A percentile compares a stretch with the other conserved stretches of the same genome.
These are phyloP conservation scores for Penicillium oxalicum DNA, from an alignment of 2,329 filamentous ascomycete species.

Conservation along the genomic window DNA sequence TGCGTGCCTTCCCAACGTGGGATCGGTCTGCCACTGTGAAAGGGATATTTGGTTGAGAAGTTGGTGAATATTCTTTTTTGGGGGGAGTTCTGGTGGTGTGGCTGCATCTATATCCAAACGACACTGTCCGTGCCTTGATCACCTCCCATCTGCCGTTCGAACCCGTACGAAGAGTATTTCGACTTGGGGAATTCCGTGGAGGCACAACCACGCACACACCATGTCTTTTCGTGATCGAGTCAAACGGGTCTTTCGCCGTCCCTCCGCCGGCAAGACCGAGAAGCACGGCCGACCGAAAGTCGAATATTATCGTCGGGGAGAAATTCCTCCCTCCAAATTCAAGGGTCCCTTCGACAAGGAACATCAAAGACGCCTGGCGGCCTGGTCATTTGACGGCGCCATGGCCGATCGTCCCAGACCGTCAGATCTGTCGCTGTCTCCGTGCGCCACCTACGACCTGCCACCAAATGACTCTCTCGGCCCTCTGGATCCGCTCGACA, in stretches of 20 bases:
- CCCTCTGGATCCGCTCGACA: slow-evolving; percentile 12
- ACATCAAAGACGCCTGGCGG: slow-evolving; percentile 39
- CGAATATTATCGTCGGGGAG: slow-evolving; percentile 44
- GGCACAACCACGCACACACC: background rate
- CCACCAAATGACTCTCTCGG: slow-evolving; percentile 6
- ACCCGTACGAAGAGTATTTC: background rate
- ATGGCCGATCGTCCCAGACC: slow-evolving; percentile 32
- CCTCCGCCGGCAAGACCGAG: slow-evolving; percentile 16
- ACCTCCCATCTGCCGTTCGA: too few species aligned
- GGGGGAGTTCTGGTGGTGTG: too few species aligned
- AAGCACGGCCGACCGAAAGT: slow-evolving; percentile 36
- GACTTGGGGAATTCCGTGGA: slow-evolving; percentile 2
- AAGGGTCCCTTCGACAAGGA: slow-evolving; percentile 43
- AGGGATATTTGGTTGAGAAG: background rate
- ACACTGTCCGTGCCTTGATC: too few species aligned
- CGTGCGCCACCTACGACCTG: slow-evolving; percentile 27
- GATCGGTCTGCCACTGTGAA: slow-evolving; percentile 27
- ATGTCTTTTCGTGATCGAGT: slow-evolving; percentile 39
- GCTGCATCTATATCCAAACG: too few species aligned
- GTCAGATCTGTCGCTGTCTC: slow-evolving; percentile 34
- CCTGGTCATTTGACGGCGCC: slow-evolving; percentile 40
- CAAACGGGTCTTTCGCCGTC: slow-evolving; percentile 31
- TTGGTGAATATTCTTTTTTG: too few species aligned
- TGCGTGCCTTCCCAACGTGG: slow-evolving; percentile 27
- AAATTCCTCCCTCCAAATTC: slow-evolving; percentile 46